Conservation (phyloP, 2,329 filamentous ascomycete species). For the Penicillium sp. region DNA sequence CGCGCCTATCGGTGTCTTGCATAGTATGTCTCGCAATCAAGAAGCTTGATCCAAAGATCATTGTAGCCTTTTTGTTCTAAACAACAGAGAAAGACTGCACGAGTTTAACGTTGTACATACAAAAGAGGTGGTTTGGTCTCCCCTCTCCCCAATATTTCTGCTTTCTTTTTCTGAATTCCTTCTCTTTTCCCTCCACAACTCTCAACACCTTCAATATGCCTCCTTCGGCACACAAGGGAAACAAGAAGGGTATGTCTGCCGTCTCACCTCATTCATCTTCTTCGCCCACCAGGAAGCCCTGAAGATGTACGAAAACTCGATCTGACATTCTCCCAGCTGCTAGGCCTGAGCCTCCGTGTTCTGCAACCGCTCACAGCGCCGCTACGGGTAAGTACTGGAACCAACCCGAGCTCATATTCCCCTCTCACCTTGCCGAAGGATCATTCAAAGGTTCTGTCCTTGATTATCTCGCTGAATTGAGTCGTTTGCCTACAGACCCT, state of each 20-base stretch:
- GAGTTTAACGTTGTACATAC: neutral
- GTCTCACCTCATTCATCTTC: neutral
- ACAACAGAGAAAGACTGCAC: neutral
- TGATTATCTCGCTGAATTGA: no score
- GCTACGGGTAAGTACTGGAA: conserved; percentile 3
- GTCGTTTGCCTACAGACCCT: no score
- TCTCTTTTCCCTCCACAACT: neutral
- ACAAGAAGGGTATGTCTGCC: neutral
- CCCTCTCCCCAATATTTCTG: neutral
- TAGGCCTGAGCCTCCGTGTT: neutral
- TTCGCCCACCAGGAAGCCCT: neutral
- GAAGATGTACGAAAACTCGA: neutral
- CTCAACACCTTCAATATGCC: neutral
- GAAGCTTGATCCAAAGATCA: neutral
- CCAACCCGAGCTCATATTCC: neutral
- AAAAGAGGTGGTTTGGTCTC: neutral
- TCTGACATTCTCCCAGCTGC: neutral
- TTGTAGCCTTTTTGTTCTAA: neutral
- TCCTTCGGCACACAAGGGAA: neutral
- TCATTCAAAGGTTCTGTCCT: no score
- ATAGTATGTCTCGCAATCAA: neutral
- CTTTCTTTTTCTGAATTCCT: neutral
- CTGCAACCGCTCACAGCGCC: neutral
- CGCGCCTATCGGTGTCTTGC: neutral
- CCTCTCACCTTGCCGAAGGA: no score